Evolutionary conservation across 192 early-diverging fungal genomes (phyloP).

Genomic region (Phycomyces blakesleeanus): DNA sequence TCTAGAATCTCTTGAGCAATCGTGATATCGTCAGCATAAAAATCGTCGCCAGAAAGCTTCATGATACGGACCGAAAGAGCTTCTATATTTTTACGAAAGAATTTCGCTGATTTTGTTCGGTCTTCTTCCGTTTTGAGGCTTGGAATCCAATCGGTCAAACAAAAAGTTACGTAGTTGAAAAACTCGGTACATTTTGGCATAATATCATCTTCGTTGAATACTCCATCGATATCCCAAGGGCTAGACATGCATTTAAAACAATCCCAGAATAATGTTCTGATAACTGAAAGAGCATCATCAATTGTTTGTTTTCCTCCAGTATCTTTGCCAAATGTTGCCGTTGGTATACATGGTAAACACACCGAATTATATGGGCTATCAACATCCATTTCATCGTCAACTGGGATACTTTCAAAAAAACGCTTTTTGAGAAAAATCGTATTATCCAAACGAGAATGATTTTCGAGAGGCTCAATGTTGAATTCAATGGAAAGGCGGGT

Average conservation of each 20-base stretch:
- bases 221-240: background rate
- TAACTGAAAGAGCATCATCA: background rate
- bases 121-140: background rate
- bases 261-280: background rate
- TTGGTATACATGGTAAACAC: background rate
- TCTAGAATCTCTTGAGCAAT: background rate
- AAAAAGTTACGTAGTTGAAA: background rate
- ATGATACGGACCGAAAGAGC: background rate
- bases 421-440: no score
- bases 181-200: background rate
- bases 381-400: no score
- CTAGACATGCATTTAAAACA: background rate
- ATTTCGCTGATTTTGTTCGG: background rate
- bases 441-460: no score
- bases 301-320: background rate
- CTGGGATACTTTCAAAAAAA: no score
- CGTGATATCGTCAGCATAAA: background rate
- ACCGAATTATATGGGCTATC: no score
- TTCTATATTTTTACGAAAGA: background rate
- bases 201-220: background rate
- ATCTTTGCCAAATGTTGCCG: background rate
- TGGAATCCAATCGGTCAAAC: background rate
- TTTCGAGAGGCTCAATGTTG: no score
- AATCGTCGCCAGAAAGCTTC: background rate
- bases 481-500: no score